A percentile compares a stretch with the other conserved stretches of the same genome.
These are phyloP conservation scores for Hamigera avellanea DNA, from an alignment of 495 filamentous ascomycete species.

Conservation along the genomic window DNA sequence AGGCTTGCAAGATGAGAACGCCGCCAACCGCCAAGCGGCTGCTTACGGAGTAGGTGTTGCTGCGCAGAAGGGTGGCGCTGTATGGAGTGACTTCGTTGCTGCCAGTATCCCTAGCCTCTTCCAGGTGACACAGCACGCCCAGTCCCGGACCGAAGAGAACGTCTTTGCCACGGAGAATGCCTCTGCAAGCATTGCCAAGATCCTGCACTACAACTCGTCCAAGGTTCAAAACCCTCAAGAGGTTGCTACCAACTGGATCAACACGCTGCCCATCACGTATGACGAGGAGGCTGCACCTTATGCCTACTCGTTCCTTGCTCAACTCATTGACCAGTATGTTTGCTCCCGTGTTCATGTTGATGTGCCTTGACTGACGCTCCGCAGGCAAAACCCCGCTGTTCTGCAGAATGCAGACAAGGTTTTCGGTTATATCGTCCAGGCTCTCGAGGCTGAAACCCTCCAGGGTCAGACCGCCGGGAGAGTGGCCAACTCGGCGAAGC, in stretches of 20 bases:
- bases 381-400: conserved; percentile 79
- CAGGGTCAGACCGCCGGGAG: conserved; percentile 67
- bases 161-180: conserved; percentile 98
- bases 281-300: conserved; percentile 98
- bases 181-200: conserved; percentile 92
- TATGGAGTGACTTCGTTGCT: conserved; percentile 75
- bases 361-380: conserved; percentile 8
- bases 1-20: conserved; percentile 70
- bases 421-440: conserved; percentile 73
- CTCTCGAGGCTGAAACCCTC: conserved; percentile 81
- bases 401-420: conserved; percentile 60
- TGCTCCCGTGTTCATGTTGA: conserved; percentile 1
- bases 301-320: conserved; percentile 82
- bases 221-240: conserved; percentile 64
- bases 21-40: conserved; percentile 93
- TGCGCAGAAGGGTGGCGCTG: conserved; percentile 76
- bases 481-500: conserved; percentile 62
- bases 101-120: conserved; percentile 73
- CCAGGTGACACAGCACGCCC: conserved; percentile 62
- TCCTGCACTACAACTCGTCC: conserved; percentile 73
- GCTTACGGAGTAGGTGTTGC: conserved; percentile 94
- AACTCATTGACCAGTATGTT: conserved; percentile 89
- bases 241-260: conserved; percentile 70
- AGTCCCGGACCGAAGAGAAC: conserved; percentile 82
- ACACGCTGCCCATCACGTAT: conserved; percentile 80